Conservation (phyloP, 2,329 filamentous ascomycete genomes). For the Ceratocystiopsis sp. region DNA sequence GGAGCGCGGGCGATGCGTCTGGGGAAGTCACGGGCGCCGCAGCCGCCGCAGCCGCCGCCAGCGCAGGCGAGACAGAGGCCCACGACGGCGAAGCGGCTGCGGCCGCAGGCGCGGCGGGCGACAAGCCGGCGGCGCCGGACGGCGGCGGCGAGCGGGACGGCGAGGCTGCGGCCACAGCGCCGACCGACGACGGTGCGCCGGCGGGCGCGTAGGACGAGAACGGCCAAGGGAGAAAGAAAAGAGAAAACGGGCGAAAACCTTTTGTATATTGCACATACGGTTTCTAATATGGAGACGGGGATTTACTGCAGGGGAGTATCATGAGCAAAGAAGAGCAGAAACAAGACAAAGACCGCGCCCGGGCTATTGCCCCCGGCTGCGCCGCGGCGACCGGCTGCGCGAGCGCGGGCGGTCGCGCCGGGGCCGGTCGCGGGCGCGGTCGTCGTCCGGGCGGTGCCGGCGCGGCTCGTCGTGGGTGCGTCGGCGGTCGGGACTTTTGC, state of each 20-base stretch:
- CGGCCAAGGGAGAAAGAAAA: no score
- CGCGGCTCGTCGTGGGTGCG: not conserved
- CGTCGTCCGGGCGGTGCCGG: slow-evolving; percentile 15
- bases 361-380: no score
- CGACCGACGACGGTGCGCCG: no score
- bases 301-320: no score
- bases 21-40: not conserved
- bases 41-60: not conserved
- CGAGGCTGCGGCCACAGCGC: no score
- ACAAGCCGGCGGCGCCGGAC: no score
- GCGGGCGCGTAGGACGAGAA: not conserved
- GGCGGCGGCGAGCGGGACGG: no score
- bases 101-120: no score
- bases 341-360: not conserved
- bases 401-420: not conserved
- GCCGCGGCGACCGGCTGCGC: not conserved
- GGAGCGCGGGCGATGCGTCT: not conserved
- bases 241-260: no score
- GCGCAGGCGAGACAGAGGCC: no score
- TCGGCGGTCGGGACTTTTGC: slow-evolving; percentile 6
- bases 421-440: slow-evolving; percentile 6
- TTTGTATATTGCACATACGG: not conserved
- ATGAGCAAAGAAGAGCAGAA: not conserved
- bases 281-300: no score
- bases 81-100: no score